These are phyloP conservation scores for Mycena kentingensis DNA, from an alignment of 768 basidiomycete species.

Conservation along the genomic window DNA sequence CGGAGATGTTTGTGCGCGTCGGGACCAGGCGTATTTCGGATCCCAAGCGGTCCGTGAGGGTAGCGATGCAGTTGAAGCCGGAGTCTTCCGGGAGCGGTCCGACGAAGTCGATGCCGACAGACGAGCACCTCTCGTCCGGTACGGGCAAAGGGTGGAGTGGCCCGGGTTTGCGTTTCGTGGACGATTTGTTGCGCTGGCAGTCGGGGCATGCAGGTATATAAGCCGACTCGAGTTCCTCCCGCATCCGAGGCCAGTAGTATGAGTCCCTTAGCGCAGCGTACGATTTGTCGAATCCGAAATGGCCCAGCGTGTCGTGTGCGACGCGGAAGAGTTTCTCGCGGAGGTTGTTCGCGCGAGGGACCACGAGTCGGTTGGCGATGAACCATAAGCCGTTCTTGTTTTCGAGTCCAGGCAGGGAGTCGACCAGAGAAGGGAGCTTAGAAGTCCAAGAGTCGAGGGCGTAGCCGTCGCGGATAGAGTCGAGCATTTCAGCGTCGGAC, in stretches of 20 bases:
- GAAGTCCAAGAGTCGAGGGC: slow-evolving; percentile 1
- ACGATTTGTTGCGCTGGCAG: slow-evolving; percentile 35
- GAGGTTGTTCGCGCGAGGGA: background rate
- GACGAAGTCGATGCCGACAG: no score
- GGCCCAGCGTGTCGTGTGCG: slow-evolving; percentile 7
- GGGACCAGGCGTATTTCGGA: slow-evolving; percentile 16
- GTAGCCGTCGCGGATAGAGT: background rate
- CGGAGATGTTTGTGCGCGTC: slow-evolving; percentile 11
- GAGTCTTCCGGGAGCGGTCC: slow-evolving; percentile 32
- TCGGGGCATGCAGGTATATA: slow-evolving; percentile 27
- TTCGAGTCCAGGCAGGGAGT: background rate
- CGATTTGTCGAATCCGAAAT: slow-evolving; percentile 25
- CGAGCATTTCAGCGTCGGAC: background rate
- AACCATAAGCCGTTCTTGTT: background rate
- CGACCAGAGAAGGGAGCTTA: slow-evolving; percentile 7
- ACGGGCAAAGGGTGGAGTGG: slow-evolving; percentile 28
- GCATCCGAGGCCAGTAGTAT: slow-evolving; percentile 13
- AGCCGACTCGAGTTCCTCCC: background rate
- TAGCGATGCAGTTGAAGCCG: slow-evolving; percentile 28
- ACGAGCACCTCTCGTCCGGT: slow-evolving; percentile 24
- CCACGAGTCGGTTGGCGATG: background rate
- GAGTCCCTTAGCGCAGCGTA: slow-evolving; percentile 8
- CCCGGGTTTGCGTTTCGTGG: slow-evolving; percentile 21
- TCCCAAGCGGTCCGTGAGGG: slow-evolving; percentile 27
- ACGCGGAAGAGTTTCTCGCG: slow-evolving; percentile 1